Evolutionary conservation across 306 rosid species (phyloP), one percentile per base, ranked within the genome.

Genomic region (Castanea crenata): DNA sequence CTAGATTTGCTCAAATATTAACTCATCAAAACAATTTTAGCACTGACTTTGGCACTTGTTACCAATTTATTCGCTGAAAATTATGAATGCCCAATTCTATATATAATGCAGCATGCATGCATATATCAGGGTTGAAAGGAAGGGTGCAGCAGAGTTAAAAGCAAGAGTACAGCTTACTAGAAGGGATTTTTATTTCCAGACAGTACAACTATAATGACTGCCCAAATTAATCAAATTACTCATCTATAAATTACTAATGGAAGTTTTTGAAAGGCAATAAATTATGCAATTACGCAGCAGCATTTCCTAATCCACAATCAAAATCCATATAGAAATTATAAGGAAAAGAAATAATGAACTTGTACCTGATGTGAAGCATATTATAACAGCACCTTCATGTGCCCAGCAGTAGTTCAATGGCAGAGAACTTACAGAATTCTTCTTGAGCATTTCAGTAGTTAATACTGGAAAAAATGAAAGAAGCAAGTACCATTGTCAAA

Each of bases 361-460:
- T 67, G 64, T 80, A 89, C 99, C 99, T 85, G 99, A 95, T 77
- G 98, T 95, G 77, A 92, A 95, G 89, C 96, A 95, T 65, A 95
- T 85, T 57, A 95, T 69, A 41, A 78, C 96, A 78, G 86, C 84
- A 4, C 89, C 90, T 55, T 91, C 87, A 3, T 89, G 86, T 58
- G 98, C 97, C 93, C 87, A 91, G 2, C 85, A 82, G 87, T 89
- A 90, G 69, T 80, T 34, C 74, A 83, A 82, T 16, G 88, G 81
- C 5, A 55, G 55, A 71, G 76, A 80, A 67, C 79, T 82, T 31
- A 46, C 62, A 23, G 65, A 65, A 74, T 82, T 74, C 84, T 75
- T 86, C 90, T 74, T 91, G n/a, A 91, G 74, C 71, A 85, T 84
- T 84, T 86, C 92, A n/a, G 83, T 70, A 23, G 85, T 71, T 62